phyloP scores from a whole-genome alignment of 2,329 filamentous ascomycete genomes.

The Coleophoma cylindrospora region DNA sequence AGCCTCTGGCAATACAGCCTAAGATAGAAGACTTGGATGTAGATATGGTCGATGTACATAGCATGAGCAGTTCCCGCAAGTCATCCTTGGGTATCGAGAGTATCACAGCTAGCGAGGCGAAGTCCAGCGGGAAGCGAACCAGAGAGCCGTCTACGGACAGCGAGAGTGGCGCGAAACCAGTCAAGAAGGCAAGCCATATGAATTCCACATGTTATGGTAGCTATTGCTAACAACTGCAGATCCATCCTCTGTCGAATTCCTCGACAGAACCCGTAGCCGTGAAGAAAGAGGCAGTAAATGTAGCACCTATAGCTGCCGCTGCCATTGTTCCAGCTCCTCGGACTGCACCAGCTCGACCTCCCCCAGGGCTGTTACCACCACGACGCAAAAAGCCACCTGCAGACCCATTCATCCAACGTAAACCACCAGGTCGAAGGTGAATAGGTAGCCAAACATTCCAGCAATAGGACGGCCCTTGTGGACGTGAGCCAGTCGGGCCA shows the following conservation, averaged over 20 bases:
- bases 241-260: neutral
- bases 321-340: neutral
- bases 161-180: neutral
- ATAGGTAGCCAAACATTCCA: neutral
- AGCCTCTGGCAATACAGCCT: neutral
- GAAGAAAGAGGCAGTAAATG: conserved; percentile 2
- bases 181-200: conserved; percentile 7
- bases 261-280: neutral
- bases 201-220: neutral
- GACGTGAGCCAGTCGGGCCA: neutral
- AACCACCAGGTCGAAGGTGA: conserved; percentile 5
- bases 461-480: neutral
- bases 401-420: conserved; percentile 14
- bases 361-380: neutral
- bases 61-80: conserved; percentile 2
- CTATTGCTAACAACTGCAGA: neutral
- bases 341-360: conserved; percentile 1
- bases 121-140: neutral
- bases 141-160: neutral
- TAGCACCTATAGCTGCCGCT: conserved; percentile 5
- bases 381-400: conserved; percentile 10
- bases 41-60: conserved; percentile 7
- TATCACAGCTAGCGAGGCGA: neutral
- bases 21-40: conserved; percentile 9
- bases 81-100: conserved; percentile 2